phyloP scores from a whole-genome alignment of 768 basidiomycete genomes.

The Stropharia rugosoannulata region DNA sequence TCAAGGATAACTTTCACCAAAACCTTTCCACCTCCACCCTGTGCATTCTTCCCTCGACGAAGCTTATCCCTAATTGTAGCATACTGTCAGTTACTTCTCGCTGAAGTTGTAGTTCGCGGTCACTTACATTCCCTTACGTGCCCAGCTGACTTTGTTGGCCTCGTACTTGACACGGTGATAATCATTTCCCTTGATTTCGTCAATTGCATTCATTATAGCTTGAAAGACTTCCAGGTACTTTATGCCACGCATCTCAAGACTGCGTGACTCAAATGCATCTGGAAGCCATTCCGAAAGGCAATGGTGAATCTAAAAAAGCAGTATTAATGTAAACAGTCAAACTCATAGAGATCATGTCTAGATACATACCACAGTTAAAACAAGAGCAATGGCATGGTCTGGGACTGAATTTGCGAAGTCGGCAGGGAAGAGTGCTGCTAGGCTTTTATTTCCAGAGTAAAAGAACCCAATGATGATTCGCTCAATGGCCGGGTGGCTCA shows the following conservation, averaged over 20 bases:
- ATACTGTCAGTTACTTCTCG: not conserved
- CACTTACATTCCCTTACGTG: not conserved
- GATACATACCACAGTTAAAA: not conserved
- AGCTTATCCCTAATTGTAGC: not conserved
- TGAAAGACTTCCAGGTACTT: not conserved
- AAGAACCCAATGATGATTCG: not conserved
- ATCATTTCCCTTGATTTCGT: not conserved
- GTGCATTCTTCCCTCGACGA: not conserved
- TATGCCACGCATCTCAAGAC: not conserved
- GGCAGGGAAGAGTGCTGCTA: not conserved
- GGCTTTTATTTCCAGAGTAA: not conserved
- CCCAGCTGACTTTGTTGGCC: not conserved
- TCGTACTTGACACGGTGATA: not conserved
- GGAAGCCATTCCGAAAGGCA: not conserved
- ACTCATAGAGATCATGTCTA: not conserved
- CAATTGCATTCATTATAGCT: not conserved
- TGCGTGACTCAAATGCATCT: not conserved
- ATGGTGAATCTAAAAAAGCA: not conserved
- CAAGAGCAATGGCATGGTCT: not conserved
- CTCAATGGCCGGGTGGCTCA: not conserved
- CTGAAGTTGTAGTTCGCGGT: not conserved
- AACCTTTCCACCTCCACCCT: not conserved
- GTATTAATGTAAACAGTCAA: not conserved
- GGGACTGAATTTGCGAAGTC: not conserved
- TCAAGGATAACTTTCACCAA: not conserved